Base-by-base conservation (phyloP, 352 stramenopile genomes). In the Pythium aquatile region DNA sequence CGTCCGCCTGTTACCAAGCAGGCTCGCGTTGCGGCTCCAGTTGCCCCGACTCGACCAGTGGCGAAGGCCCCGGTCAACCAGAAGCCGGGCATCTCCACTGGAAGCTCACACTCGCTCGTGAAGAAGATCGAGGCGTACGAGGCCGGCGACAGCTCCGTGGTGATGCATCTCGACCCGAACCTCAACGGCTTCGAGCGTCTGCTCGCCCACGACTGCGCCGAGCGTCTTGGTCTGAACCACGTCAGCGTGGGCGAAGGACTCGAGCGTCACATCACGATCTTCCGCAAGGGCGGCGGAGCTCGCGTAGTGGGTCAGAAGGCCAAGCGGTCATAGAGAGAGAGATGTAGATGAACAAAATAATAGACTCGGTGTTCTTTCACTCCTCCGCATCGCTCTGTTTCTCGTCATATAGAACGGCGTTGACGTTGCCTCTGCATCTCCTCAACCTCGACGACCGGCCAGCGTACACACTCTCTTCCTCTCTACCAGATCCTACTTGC, bases 131-230 rank as follows among this genome's bases (percentile, higher is more conserved):
- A 94, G 58, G 74, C 68, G 29, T 95, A 89, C 58, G 60, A 56
- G 33, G 78, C 78, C 40, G 88, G 83, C n/a, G 70, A 69, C 16
- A 69, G 64, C 33, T 68, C 58, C 5, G 62, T 79, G 28, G 68
- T 76, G 62, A 55, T 95, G 48, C 87, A 95, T 51, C 54, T 95
- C 60, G 79, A 89, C 62, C 65, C 83, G 3, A 88, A 81, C 56
- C 66, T 95, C 56, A 95, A 95, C 57, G 79, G 83, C 54, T 95
- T 93, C 54, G 87, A 95, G 69, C 80, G 85, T 7, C 55, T 94
- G 52, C 73, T 94, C 26, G 85, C 87, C 16, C 87, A 95, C 66
- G 87, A 95, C 59, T 92, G 82, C 59, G 83, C 87, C 17, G 87
- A 94, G 56, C 77, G 83, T 5, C 74, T 95, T 17, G 86, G 83